These are phyloP conservation scores for Botrytis fragariae DNA, from an alignment of 2,329 filamentous ascomycete species.

Conservation along the genomic window DNA sequence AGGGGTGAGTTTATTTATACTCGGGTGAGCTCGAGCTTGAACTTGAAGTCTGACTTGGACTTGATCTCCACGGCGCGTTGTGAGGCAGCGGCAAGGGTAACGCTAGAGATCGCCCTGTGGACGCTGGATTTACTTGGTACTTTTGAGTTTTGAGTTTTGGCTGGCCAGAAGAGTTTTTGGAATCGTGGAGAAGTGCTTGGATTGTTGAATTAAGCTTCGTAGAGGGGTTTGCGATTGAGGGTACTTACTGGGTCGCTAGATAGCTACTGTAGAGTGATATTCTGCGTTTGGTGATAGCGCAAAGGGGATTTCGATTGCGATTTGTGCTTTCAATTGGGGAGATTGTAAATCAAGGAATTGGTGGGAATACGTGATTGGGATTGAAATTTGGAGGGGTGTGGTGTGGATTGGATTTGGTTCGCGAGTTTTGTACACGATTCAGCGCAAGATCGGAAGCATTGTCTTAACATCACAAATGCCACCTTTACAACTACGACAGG, in stretches of 20 bases:
- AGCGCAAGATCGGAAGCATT: neutral
- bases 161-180: neutral
- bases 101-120: too few relatives aligned
- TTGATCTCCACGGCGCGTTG: too few relatives aligned
- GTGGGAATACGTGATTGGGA: neutral
- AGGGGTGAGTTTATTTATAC: neutral
- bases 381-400: neutral
- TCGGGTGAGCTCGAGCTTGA: neutral
- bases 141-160: too few relatives aligned
- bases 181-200: neutral
- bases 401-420: neutral
- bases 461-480: constrained; percentile 29
- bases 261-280: neutral
- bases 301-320: neutral
- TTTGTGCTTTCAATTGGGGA: neutral
- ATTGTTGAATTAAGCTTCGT: neutral
- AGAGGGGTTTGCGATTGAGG: neutral
- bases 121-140: neutral
- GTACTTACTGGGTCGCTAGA: neutral
- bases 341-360: neutral
- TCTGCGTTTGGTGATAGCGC: neutral
- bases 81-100: neutral
- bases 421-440: neutral
- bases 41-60: too few relatives aligned
- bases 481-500: constrained; percentile 36